Evolutionary conservation across 306 rosid species (phyloP), one percentile per base, ranked within the genome.

Genomic region (Quercus mongolica): DNA sequence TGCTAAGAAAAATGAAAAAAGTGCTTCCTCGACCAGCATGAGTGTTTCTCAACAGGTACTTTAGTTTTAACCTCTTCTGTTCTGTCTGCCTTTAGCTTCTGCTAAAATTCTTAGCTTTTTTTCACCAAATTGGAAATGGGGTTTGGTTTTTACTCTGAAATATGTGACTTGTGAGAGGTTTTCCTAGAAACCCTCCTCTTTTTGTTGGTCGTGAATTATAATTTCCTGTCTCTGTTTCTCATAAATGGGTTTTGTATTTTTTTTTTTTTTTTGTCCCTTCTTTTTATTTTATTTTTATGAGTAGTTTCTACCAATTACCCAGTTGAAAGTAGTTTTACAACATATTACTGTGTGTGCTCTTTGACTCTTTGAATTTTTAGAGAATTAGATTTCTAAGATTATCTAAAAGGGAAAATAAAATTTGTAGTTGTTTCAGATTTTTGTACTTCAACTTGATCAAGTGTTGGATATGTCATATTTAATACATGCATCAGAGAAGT

Each of bases 11-110:
- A 79, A 78, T 10, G 74, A 69, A 41, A 71, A 68, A 38, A 81
- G 25, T 74, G 81, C 76, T 59, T 69, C 72, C 72, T 9, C 35
- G 52, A 30, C 80, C 74, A 81, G 49, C 67, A 26, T 33, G 64
- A 76, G 58, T 78, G 81, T 56, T 51, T 49, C 18, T 72, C 73
- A 31, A 5, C 38, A 23, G 88, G 91, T 88, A 63, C 56, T 74
- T 51, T 12, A 44, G 56, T 69, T 78, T 59, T 67, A n/a, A 19
- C n/a, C 31, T 61, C 57, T 49, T 11, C 21, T 4, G 35, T 58
- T 33, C 5, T 62, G 33, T 58, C 28, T 12, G 17, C 12, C 26
- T 77, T 51, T 26, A 41, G 30, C 31, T 56, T 49, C 33, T 52
- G 19, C n/a, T 56, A 7, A 73, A 71, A 59, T 80, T 58, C 57